Percentiles rank a stretch among this genome's conserved stretches.
phyloP scores from a whole-genome alignment of 108 stramenopile genomes.

The Nitzschia sp. region DNA sequence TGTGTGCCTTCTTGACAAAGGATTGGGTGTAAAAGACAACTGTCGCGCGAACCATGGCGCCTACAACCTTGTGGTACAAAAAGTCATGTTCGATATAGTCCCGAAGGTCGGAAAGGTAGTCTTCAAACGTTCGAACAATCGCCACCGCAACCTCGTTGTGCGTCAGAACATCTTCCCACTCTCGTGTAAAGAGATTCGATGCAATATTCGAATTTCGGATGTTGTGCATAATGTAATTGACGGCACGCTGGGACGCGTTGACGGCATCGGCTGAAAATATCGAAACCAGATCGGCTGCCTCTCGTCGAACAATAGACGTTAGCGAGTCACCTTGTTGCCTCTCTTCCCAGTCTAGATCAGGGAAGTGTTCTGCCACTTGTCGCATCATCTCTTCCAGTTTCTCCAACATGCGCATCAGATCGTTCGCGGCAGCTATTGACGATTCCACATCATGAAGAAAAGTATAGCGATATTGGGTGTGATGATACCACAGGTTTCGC shows the following conservation, averaged over 20 bases:
- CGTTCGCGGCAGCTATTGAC: constrained; percentile 76
- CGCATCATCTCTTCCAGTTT: constrained; percentile 60
- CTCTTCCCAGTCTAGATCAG: constrained; percentile 26
- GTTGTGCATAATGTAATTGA: constrained; percentile 59
- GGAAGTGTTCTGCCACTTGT: constrained; percentile 25
- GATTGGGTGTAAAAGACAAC: constrained; percentile 79
- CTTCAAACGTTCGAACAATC: constrained; percentile 58
- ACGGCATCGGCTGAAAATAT: constrained; percentile 66
- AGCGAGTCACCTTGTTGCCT: constrained; percentile 1
- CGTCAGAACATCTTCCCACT: constrained; percentile 74
- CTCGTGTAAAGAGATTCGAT: constrained; percentile 54
- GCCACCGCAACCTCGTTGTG: constrained; percentile 75
- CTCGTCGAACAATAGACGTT: constrained; percentile 19
- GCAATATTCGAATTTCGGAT: constrained; percentile 60
- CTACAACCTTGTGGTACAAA: constrained; percentile 73
- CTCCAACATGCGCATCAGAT: constrained; percentile 74
- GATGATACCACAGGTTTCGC: constrained; percentile 55
- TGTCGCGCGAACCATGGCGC: constrained; percentile 61
- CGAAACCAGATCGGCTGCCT: constrained; percentile 47
- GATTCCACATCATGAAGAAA: constrained; percentile 67
- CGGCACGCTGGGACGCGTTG: constrained; percentile 56
- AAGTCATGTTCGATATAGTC: constrained; percentile 57
- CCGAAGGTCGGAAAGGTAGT: constrained; percentile 61
- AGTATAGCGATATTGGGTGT: constrained; percentile 54
- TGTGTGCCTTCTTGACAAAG: constrained; percentile 65